These are phyloP conservation scores for Akanthomyces muscarius DNA, from an alignment of 2,329 filamentous ascomycete genomes.

Conservation along the genomic window DNA sequence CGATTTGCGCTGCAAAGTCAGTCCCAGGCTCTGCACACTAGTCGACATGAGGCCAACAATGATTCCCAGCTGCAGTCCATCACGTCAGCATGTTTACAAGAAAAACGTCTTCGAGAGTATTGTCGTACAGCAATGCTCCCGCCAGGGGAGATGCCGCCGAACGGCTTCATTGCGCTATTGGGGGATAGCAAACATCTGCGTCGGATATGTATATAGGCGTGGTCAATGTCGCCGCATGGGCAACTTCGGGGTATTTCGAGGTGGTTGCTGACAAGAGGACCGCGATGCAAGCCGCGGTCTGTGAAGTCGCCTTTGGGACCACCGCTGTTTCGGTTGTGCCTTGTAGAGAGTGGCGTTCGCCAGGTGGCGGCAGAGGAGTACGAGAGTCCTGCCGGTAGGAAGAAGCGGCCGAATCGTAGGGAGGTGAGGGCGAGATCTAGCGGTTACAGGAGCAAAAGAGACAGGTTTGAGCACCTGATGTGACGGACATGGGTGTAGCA, in stretches of 20 bases:
- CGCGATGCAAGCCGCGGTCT: neutral
- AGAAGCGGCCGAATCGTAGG: neutral
- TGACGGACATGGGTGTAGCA: constrained; percentile 1
- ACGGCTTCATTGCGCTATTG: constrained; percentile 59
- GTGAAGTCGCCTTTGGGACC: neutral
- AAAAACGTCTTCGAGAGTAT: neutral
- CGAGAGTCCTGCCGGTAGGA: neutral
- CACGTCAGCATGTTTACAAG: neutral
- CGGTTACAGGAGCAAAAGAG: neutral
- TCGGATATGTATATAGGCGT: constrained; percentile 22
- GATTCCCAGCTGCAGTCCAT: constrained; percentile 68
- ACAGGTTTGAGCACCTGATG: constrained; percentile 9
- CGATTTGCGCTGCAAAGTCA: constrained; percentile 95
- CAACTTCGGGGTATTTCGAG: neutral
- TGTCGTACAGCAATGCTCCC: constrained; percentile 69
- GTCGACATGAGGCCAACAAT: constrained; percentile 90
- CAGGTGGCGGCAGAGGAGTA: neutral
- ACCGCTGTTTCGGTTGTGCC: constrained; percentile 5
- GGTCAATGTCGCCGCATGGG: constrained; percentile 25
- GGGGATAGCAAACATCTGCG: constrained; percentile 45
- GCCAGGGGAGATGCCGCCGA: constrained; percentile 72
- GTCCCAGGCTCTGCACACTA: constrained; percentile 87
- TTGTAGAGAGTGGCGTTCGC: neutral
- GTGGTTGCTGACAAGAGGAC: neutral
- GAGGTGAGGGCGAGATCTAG: neutral